Base-by-base conservation (phyloP, 2,329 filamentous ascomycete genomes). In the Thielaviopsis punctulata region DNA sequence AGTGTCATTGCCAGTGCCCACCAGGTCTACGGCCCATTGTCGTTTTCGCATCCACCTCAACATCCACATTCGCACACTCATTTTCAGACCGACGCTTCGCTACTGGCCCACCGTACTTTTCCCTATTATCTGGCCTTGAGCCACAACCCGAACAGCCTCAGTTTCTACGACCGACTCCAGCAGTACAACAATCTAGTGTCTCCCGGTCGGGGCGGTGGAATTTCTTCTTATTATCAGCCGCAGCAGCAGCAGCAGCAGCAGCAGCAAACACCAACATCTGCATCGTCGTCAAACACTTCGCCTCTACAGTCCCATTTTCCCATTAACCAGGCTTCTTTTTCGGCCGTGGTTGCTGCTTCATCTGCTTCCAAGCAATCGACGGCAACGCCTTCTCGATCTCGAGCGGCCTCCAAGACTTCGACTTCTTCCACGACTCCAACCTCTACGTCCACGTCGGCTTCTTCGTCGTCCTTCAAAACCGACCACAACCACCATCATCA, bases 161-260 rank as follows among this genome's bases (percentile, higher is more conserved):
- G 71, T 30, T 77, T 79, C 64, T 75, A 80, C 60, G 75, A 75
- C 51, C 76, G 79, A 64, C 72, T 82, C 52, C 70, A 77, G 49
- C 73, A 80, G 59, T 82, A 82, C 69, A 82, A 81, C 64, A 76
- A 74, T 61, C 75, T 82, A 62, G 72, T 82, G 58, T 75, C 77
- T 51, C 72, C 76, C 48, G 68, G 73, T 53, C 68, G 76, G 61
- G 71, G 65, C 64, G 73, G 73, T 59, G 73, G 75, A 59, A 65
- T 79, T 55, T 76, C 78, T 19, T 41, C 21, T 41, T 46, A 45
- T 21, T 41, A 33, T 22, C 22, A 49, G n/a, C 47, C n/a, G 21
- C 66, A 67, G 27, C 66, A 67, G 51, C 58, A 59, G 45, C 58
- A 59, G 22, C 57, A 65, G 56, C 59, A 60, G 21, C 65, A 69